phyloP scores from a whole-genome alignment of 2,329 filamentous ascomycete genomes.

The Monilinia vaccinii-corymbosi region DNA sequence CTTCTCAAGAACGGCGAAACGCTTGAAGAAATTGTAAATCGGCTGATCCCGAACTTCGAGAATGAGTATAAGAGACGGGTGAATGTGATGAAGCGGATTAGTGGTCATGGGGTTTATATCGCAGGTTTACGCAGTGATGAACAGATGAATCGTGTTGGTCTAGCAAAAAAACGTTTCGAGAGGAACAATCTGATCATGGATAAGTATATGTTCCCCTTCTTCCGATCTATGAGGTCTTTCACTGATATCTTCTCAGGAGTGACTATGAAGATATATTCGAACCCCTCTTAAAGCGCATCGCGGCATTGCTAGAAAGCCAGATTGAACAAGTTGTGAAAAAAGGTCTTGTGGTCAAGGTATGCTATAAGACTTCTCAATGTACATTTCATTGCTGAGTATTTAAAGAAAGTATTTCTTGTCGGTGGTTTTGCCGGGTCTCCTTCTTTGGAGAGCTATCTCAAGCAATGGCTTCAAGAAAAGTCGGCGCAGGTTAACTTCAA shows the following conservation, averaged over 20 bases:
- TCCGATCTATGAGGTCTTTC: neutral
- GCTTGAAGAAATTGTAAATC: slow-evolving; percentile 7
- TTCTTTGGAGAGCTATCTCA: slow-evolving; percentile 13
- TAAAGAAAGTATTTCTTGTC: slow-evolving; percentile 21
- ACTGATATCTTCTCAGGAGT: neutral
- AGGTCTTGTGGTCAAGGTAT: slow-evolving; percentile 13
- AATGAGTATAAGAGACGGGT: slow-evolving; percentile 9
- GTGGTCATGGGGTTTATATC: slow-evolving; percentile 8
- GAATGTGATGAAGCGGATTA: neutral
- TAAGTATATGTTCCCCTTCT: neutral
- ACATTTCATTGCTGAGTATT: neutral
- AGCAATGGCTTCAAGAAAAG: slow-evolving; percentile 3
- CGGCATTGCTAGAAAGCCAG: slow-evolving; percentile 9
- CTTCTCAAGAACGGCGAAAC: slow-evolving; percentile 8
- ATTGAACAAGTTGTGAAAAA: slow-evolving; percentile 9
- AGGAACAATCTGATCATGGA: slow-evolving; percentile 10
- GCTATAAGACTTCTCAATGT: neutral
- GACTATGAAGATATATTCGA: slow-evolving; percentile 17
- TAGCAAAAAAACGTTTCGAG: slow-evolving; percentile 12
- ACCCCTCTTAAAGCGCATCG: slow-evolving; percentile 12
- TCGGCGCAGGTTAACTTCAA: neutral
- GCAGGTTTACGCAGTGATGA: slow-evolving; percentile 11
- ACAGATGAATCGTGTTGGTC: slow-evolving; percentile 1
- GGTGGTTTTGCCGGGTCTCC: slow-evolving; percentile 22
- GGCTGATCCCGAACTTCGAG: slow-evolving; percentile 10